Conservation (phyloP, 352 stramenopile genomes). For the Pythium guiyangense region DNA sequence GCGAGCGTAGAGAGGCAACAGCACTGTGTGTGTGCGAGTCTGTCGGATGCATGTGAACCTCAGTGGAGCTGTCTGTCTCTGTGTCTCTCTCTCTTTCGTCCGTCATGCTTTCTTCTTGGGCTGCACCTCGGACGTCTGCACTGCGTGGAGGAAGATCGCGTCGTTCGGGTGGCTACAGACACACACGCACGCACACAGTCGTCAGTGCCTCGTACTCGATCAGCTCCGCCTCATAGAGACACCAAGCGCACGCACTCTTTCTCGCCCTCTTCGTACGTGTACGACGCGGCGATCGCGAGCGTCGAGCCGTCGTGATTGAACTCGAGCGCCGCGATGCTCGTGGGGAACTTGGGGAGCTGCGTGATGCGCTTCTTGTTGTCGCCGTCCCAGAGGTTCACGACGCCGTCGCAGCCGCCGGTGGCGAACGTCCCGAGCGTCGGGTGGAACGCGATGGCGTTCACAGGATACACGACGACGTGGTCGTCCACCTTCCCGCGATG, state of each 20-base stretch:
- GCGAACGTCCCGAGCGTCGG: conserved; percentile 93
- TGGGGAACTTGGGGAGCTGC: conserved; percentile 79
- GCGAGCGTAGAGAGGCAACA: not conserved
- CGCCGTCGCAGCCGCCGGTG: conserved; percentile 93
- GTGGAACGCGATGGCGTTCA: conserved; percentile 97
- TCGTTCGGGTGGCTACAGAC: conserved; percentile 86
- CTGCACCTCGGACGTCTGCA: conserved; percentile 86
- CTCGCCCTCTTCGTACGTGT: conserved; percentile 98
- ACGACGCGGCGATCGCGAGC: conserved; percentile 93
- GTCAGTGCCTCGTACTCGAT: not conserved
- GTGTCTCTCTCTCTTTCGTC: not conserved
- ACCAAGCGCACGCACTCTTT: conserved; percentile 73
- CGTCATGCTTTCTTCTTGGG: conserved; percentile 53
- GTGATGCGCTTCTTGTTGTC: conserved; percentile 94
- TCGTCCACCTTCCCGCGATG: conserved; percentile 89
- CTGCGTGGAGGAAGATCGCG: conserved; percentile 90
- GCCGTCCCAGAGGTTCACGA: conserved; percentile 93
- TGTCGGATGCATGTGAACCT: too few relatives aligned
- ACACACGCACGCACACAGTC: conserved; percentile 8
- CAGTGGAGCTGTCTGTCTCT: too few relatives aligned
- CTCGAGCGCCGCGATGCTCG: conserved; percentile 90
- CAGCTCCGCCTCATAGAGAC: not conserved
- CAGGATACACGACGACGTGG: conserved; percentile 89
- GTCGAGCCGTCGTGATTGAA: conserved; percentile 93
- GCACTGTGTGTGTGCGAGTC: too few relatives aligned